These are phyloP conservation scores for Phytophthora boehmeriae DNA, from an alignment of 352 stramenopile genomes.

Conservation along the genomic window DNA sequence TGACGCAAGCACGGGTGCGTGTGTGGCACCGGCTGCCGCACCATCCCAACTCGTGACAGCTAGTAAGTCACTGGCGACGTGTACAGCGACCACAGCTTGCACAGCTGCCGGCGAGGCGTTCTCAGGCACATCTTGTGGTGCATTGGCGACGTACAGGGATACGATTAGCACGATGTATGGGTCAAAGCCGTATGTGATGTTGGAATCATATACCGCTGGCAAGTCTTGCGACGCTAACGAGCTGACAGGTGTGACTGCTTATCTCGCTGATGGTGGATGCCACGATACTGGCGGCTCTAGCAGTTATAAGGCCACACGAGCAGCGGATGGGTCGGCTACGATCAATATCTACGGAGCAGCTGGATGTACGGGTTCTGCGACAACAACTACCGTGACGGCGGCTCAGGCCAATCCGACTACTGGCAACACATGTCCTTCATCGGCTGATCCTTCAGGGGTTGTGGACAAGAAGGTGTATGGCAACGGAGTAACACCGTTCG, in stretches of 20 bases:
- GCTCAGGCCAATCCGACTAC: neutral
- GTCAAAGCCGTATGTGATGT: slow-evolving; percentile 1
- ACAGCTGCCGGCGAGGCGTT: neutral
- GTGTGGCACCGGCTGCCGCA: neutral
- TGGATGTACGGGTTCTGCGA: too few relatives aligned
- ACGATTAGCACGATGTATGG: neutral
- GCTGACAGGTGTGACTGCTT: too few relatives aligned
- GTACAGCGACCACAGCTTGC: slow-evolving; percentile 8
- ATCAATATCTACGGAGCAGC: too few relatives aligned
- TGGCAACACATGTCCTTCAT: too few relatives aligned
- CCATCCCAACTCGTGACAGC: slow-evolving; percentile 7
- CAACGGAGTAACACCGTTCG: neutral
- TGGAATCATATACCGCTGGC: too few relatives aligned
- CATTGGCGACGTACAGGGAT: too few relatives aligned
- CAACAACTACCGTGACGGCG: too few relatives aligned
- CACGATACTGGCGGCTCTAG: too few relatives aligned
- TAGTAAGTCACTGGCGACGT: slow-evolving; percentile 1
- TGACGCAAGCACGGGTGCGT: neutral
- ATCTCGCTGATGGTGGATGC: too few relatives aligned
- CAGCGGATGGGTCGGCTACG: too few relatives aligned
- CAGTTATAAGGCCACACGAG: too few relatives aligned
- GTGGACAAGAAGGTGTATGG: slow-evolving; percentile 16
- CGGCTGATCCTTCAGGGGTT: too few relatives aligned
- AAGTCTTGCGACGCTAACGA: neutral
- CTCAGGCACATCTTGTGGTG: neutral